Base-by-base conservation (phyloP, 2,329 filamentous ascomycete genomes). In the Penicillium vulpinum region DNA sequence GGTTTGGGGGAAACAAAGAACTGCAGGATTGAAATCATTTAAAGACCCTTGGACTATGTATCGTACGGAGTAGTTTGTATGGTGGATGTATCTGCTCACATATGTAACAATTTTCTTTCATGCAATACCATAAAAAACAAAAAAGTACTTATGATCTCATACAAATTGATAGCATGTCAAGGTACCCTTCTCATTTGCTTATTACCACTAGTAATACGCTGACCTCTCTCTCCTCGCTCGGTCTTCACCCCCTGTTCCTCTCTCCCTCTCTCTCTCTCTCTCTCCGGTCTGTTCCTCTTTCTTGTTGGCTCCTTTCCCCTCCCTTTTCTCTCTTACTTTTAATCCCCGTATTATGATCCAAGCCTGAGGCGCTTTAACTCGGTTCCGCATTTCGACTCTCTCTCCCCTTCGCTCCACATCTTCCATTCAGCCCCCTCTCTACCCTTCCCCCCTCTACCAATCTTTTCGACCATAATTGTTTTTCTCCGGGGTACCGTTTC, bases 401-500 rank as follows among this genome's bases (percentile, higher is more conserved):
- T 48, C 49, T 51, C 54, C 44, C 46, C 47, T 57, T 61, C 57
- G 50, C 56, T 64, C 58, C 62, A 64, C 48, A 46, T 21, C 61
- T 61, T 15, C 29, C 29, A 54, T 62, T 63, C 52, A 64, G 53
- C 60, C 57, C 54, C 54, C 59, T 59, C 59, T 33, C 57, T 61
- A 48, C 47, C 52, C 47, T 46, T 51, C 51, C 57, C 46, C 50
- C 47, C 43, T 48, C 40, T 46, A 45, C 54, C 31, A 54, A 49
- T 49, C 51, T 48, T 51, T 50, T 26, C 51, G 41, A 54, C 46
- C 47, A 51, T 57, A 44, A 44, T 50, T 57, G 46, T 50, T 49
- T 51, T 62, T 51, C 41, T 51, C 57, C 68, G 70, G 70, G 66
- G 67, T 60, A 61, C 57, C 40, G 54, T 48, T 67, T 56, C 61